Percentiles rank a stretch among this genome's conserved stretches.
Conservation (phyloP, 192 early-diverging fungal genomes). For the Coemansia sp. region DNA sequence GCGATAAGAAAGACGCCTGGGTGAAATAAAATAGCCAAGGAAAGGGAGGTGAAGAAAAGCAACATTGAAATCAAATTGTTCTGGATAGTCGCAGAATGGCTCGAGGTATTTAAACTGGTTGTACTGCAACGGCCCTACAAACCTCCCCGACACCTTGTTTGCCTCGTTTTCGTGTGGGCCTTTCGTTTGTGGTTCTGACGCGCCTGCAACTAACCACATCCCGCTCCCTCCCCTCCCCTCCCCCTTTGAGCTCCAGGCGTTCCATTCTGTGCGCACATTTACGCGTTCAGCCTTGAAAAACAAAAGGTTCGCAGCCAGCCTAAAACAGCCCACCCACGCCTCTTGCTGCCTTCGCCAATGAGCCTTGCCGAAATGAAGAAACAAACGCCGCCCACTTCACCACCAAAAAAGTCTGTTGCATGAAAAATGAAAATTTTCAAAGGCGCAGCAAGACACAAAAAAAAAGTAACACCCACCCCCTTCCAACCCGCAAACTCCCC, state of each 20-base stretch:
- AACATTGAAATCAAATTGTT: conserved; percentile 55
- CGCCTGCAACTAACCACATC: conserved; percentile 13
- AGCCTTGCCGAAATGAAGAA: conserved; percentile 8
- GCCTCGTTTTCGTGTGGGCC: conserved; percentile 35
- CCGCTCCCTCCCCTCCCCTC: conserved; percentile 4
- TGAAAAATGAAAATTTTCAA: conserved; percentile 4
- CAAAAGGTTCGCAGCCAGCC: background rate
- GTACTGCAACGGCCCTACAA: conserved; percentile 6
- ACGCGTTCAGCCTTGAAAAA: background rate
- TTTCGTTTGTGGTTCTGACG: conserved; percentile 7
- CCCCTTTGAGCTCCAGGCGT: background rate
- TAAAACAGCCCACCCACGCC: conserved; percentile 10
- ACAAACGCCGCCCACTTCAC: conserved; percentile 3
- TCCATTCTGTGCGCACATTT: conserved; percentile 7
- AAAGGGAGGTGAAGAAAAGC: conserved; percentile 27
- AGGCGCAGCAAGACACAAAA: conserved; percentile 1
- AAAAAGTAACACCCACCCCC: conserved; percentile 11
- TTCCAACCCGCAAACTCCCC: background rate
- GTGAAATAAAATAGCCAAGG: conserved; percentile 10
- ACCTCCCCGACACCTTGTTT: conserved; percentile 26
- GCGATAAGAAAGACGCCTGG: conserved; percentile 3
- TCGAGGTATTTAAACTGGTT: conserved; percentile 43
- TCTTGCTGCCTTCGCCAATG: conserved; percentile 1
- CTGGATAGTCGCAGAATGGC: conserved; percentile 44
- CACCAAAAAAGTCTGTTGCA: conserved; percentile 6